phyloP scores from a whole-genome alignment of 192 early-diverging fungal genomes.

The Borealophlyctis nickersoniae region DNA sequence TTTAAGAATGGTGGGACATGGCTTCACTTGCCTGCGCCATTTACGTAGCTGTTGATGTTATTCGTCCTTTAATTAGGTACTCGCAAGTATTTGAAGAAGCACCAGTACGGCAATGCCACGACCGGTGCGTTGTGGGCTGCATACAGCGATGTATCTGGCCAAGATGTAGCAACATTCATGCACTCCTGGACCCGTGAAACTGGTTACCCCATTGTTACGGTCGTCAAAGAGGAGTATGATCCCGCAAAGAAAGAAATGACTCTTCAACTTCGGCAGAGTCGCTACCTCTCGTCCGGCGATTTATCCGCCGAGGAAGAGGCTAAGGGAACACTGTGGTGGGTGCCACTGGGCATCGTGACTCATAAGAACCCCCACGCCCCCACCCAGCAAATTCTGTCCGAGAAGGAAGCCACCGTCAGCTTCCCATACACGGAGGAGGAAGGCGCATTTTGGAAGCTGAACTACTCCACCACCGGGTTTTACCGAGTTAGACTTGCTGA shows the following conservation, averaged over 20 bases:
- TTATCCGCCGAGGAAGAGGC: slow-evolving; percentile 70
- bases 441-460: slow-evolving; percentile 77
- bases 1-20: slow-evolving; percentile 23
- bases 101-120: slow-evolving; percentile 80
- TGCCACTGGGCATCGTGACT: slow-evolving; percentile 64
- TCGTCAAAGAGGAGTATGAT: slow-evolving; percentile 55
- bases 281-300: slow-evolving; percentile 82
- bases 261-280: slow-evolving; percentile 70
- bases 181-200: slow-evolving; percentile 80
- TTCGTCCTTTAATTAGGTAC: slow-evolving; percentile 17
- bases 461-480: slow-evolving; percentile 73
- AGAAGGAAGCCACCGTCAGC: slow-evolving; percentile 41
- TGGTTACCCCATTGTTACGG: slow-evolving; percentile 82
- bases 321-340: slow-evolving; percentile 68
- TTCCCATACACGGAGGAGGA: slow-evolving; percentile 42
- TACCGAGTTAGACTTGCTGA: slow-evolving; percentile 72
- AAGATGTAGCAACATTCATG: slow-evolving; percentile 82
- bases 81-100: slow-evolving; percentile 68
- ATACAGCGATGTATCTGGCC: slow-evolving; percentile 72
- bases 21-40: too few species aligned
- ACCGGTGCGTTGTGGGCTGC: slow-evolving; percentile 88
- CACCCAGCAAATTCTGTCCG: slow-evolving; percentile 50
- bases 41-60: too few species aligned
- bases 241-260: slow-evolving; percentile 39
- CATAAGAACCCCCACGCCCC: slow-evolving; percentile 38